These are phyloP conservation scores for Lycium ferocissimum DNA, from an alignment of 257 asterid genomes.

Conservation along the genomic window DNA sequence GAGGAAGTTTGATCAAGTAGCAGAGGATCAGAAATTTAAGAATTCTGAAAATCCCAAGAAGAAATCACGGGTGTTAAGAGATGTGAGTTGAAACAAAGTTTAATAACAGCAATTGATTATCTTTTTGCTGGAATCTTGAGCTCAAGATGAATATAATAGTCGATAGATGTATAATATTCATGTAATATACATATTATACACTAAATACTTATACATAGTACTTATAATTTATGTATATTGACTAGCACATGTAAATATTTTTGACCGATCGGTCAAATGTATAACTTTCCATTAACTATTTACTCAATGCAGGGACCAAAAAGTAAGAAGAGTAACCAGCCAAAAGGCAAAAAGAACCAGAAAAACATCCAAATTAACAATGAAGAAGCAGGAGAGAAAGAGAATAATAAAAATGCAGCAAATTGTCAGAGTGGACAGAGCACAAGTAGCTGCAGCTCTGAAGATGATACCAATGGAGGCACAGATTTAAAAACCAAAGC, in stretches of 20 bases:
- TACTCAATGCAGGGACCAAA: slow-evolving; percentile 46
- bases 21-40: slow-evolving; percentile 16
- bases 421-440: slow-evolving; percentile 32
- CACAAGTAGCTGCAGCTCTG: slow-evolving; percentile 55
- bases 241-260: too few relatives aligned
- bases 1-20: slow-evolving; percentile 44
- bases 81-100: slow-evolving; percentile 46
- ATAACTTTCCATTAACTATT: background rate
- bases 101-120: background rate
- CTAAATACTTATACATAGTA: too few relatives aligned
- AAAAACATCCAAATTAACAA: slow-evolving; percentile 19
- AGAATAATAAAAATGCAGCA: slow-evolving; percentile 37
- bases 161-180: too few relatives aligned
- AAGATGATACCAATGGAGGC: slow-evolving; percentile 44
- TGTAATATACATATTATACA: too few relatives aligned
- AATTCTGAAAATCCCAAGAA: slow-evolving; percentile 49
- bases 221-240: too few relatives aligned
- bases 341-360: slow-evolving; percentile 52
- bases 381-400: slow-evolving; percentile 53
- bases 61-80: slow-evolving; percentile 52
- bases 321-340: slow-evolving; percentile 35
- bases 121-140: background rate
- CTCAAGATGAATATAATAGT: too few relatives aligned
- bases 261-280: too few relatives aligned
- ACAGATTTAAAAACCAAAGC: slow-evolving; percentile 1